Percentiles rank a stretch among this genome's conserved stretches.
phyloP scores from a whole-genome alignment of 345 rosid genomes.

The Eucalyptus marginata region DNA sequence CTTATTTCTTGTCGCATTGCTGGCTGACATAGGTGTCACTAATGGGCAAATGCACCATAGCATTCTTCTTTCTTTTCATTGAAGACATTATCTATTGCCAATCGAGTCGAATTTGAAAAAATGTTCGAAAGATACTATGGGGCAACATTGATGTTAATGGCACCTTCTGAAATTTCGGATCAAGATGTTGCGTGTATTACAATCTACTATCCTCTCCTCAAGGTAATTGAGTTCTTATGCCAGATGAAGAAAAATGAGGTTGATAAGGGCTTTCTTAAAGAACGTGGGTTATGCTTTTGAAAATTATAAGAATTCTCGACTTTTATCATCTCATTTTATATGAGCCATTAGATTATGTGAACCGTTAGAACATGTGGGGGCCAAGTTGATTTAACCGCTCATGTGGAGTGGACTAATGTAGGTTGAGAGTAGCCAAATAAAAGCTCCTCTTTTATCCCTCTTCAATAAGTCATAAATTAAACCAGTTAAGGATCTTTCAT shows the following conservation, averaged over 20 bases:
- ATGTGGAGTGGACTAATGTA: accelerated
- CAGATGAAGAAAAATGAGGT: not conserved
- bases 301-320: not conserved
- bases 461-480: not conserved
- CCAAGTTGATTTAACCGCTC: not conserved
- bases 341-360: not conserved
- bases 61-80: not conserved
- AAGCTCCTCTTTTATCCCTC: not conserved
- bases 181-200: not conserved
- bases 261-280: not conserved
- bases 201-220: not conserved
- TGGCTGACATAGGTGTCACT: not conserved
- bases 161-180: not conserved
- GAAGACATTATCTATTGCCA: not conserved
- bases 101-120: not conserved
- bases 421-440: not conserved
- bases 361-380: not conserved
- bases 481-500: not conserved
- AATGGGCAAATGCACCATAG: not conserved
- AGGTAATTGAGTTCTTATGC: not conserved
- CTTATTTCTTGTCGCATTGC: not conserved
- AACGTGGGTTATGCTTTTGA: not conserved
- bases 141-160: not conserved
- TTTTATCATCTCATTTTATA: not conserved
- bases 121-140: not conserved